Evolutionary conservation across 306 rosid species (phyloP).

Genomic region (Malus sieversii): DNA sequence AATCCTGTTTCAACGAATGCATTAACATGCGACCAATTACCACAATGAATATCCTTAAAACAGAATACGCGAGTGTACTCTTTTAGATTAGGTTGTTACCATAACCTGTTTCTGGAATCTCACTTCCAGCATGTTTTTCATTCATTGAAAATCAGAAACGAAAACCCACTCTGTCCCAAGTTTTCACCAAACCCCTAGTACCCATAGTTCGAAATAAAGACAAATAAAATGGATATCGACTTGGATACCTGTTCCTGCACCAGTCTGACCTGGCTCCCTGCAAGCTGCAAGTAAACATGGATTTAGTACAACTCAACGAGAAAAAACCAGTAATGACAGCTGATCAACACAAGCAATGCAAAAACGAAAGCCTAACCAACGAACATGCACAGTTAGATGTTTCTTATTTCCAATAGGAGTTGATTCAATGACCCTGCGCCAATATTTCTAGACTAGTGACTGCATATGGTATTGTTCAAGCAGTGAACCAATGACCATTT

Average conservation of each 20-base stretch:
- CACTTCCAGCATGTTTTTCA: background rate
- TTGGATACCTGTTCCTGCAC: constrained; percentile 35
- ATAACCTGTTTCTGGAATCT: background rate
- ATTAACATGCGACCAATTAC: background rate
- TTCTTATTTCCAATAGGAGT: too few relatives aligned
- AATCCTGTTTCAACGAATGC: constrained; percentile 28
- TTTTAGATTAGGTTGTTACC: background rate
- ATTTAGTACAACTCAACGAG: background rate
- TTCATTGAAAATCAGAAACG: background rate
- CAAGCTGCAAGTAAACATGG: constrained; percentile 13
- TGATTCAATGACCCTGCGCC: too few relatives aligned
- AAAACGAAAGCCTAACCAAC: background rate
- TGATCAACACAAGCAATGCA: background rate
- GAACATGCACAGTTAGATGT: background rate
- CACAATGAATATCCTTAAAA: background rate
- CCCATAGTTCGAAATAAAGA: background rate
- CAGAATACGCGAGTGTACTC: background rate
- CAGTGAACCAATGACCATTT: too few relatives aligned
- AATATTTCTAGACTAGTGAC: too few relatives aligned
- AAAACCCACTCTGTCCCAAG: background rate
- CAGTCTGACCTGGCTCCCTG: constrained; percentile 22
- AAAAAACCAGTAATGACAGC: background rate
- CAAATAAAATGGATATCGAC: background rate
- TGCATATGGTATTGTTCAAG: too few relatives aligned
- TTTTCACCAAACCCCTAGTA: background rate